phyloP scores from a whole-genome alignment of 345 rosid genomes.

The Salix viminalis region DNA sequence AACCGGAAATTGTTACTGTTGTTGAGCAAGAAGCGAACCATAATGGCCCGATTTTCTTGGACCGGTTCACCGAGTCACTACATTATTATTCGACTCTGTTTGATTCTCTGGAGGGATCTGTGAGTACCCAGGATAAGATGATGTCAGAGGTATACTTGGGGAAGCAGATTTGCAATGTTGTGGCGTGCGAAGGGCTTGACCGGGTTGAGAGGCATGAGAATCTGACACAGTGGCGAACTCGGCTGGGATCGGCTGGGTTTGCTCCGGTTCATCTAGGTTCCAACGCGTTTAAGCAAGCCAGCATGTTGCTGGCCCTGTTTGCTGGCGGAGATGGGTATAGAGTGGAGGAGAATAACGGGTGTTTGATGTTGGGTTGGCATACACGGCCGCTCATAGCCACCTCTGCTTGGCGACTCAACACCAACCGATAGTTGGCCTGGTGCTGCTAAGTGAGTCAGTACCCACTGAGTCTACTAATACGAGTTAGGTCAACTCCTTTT shows the following conservation, averaged over 20 bases:
- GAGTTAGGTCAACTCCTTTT: not conserved
- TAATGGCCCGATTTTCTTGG: slow-evolving; percentile 65
- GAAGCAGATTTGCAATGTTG: slow-evolving; percentile 80
- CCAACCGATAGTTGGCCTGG: not conserved
- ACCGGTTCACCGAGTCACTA: slow-evolving; percentile 78
- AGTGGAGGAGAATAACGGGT: slow-evolving; percentile 73
- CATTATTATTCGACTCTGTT: slow-evolving; percentile 81
- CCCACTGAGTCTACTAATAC: slow-evolving; percentile 2
- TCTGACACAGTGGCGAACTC: slow-evolving; percentile 54
- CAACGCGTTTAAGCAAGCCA: slow-evolving; percentile 77
- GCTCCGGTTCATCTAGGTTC: slow-evolving; percentile 67
- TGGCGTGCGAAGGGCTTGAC: slow-evolving; percentile 71
- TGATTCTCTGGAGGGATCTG: slow-evolving; percentile 72
- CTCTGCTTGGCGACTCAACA: slow-evolving; percentile 54
- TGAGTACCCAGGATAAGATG: slow-evolving; percentile 43
- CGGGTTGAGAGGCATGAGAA: slow-evolving; percentile 82
- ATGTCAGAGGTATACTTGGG: slow-evolving; percentile 81
- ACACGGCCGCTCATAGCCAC: slow-evolving; percentile 73
- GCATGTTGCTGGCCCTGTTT: slow-evolving; percentile 63
- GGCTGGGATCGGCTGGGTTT: slow-evolving; percentile 65
- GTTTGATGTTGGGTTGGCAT: slow-evolving; percentile 82
- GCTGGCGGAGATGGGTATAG: slow-evolving; percentile 74
- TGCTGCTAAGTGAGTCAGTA: not conserved
- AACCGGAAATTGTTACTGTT: slow-evolving; percentile 67
- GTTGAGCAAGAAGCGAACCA: slow-evolving; percentile 88